Evolutionary conservation across 331 rosid genomes (phyloP), one percentile per base, ranked within the genome.

Genomic region (Cydonia oblonga): DNA sequence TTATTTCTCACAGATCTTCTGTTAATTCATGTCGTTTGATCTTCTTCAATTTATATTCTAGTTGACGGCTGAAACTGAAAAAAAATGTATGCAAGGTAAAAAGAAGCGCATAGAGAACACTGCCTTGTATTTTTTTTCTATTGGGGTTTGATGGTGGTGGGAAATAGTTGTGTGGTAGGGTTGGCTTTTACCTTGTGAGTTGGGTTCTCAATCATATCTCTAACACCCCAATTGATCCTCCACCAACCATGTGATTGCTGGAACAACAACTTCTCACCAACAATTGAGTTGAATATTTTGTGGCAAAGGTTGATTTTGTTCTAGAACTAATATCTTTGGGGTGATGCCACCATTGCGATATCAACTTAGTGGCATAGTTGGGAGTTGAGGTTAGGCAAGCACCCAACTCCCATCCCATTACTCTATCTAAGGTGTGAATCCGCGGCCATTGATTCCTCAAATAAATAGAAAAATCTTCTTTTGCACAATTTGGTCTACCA

Each of bases 141-240:
- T 64, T 84, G 75, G 80, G 25, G 23, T 68, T 69, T 73, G 69
- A 68, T 80, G 46, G 73, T 67, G 79, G 65, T 68, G 82, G 82
- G 76, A 53, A 71, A 80, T 63, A 77, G 66, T 66, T 68, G 70
- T 78, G 66, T 70, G 73, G 73, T 78, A 9, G 76, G 72, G 61
- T 66, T 40, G 63, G 65, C 77, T n/a, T 64, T 64, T 68, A 10
- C 56, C 42, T 13, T 22, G 25, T 46, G 59, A 53, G 74, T 35
- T 83, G 85, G 79, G 58, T 73, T 83, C 73, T 63, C 71, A 62
- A 81, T 75, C 76, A 80, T 86, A 81, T 79, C 78, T 49, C 46
- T 3, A 35, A 20, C 61, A 38, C 63, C 29, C 56, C 61, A 18
- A 74, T 51, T 70, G 78, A 80, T 83, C 82, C 76, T 73, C 86